Percentiles rank a stretch among this genome's conserved stretches.
These are phyloP conservation scores for Leishmania arabica DNA, from an alignment of 208 protist species.

Conservation along the genomic window DNA sequence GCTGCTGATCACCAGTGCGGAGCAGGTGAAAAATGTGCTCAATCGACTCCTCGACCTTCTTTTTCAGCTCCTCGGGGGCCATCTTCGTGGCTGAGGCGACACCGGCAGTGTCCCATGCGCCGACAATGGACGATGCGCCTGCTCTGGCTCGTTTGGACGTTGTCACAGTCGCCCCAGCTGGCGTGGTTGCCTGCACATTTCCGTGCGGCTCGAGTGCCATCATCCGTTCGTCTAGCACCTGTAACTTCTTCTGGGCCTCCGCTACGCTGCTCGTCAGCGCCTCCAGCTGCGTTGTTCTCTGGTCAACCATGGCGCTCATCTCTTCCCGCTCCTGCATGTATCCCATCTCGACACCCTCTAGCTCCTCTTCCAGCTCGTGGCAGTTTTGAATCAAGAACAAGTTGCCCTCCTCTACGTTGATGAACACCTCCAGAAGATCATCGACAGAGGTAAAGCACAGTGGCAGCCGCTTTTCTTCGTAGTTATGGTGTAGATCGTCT, in stretches of 20 bases:
- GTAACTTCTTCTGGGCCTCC: slow-evolving; percentile 72
- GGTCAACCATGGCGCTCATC: slow-evolving; percentile 80
- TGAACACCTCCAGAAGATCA: slow-evolving; percentile 95
- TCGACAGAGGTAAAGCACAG: slow-evolving; percentile 93
- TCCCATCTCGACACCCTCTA: slow-evolving; percentile 91
- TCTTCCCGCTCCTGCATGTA: slow-evolving; percentile 85
- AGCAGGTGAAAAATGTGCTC: slow-evolving; percentile 68
- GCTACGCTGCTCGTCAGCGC: slow-evolving; percentile 74
- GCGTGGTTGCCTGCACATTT: not conserved
- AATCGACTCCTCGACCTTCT: slow-evolving; percentile 65
- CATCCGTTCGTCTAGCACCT: slow-evolving; percentile 69
- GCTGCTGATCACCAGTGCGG: slow-evolving; percentile 44
- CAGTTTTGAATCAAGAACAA: slow-evolving; percentile 97
- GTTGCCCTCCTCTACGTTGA: slow-evolving; percentile 96
- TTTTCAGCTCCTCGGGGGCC: slow-evolving; percentile 72
- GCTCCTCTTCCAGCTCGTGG: slow-evolving; percentile 94
- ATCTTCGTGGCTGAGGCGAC: slow-evolving; percentile 22
- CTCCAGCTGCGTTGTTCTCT: slow-evolving; percentile 89
- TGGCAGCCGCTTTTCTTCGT: slow-evolving; percentile 77
- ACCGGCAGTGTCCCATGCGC: not conserved
- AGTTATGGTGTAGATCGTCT: slow-evolving; percentile 53
- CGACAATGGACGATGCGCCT: not conserved
- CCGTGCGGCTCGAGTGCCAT: slow-evolving; percentile 47
- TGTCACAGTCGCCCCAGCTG: not conserved
- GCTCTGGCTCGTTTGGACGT: not conserved